phyloP scores from a whole-genome alignment of 179 eudicot species.

The Patellifolia procumbens region DNA sequence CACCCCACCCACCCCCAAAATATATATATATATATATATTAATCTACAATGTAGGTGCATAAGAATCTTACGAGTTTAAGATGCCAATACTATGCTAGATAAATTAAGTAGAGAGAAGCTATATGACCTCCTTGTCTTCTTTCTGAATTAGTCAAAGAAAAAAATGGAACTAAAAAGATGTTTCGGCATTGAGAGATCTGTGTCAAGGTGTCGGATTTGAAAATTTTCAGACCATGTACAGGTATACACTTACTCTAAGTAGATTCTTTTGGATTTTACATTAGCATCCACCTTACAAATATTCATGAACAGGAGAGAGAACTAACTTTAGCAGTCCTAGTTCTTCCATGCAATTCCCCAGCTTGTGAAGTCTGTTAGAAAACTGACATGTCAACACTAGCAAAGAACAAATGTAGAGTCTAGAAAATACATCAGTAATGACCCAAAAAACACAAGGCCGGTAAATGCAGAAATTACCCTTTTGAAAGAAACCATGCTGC shows the following conservation, averaged over 20 bases:
- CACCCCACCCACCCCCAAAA: not conserved
- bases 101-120: not conserved
- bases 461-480: conserved; percentile 52
- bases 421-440: conserved; percentile 1
- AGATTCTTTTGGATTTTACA: not conserved
- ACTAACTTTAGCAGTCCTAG: conserved; percentile 68
- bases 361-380: conserved; percentile 56
- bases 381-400: conserved; percentile 12
- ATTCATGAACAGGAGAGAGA: conserved; percentile 16
- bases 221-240: not conserved
- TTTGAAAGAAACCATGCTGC: conserved; percentile 81
- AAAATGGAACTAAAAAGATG: not conserved
- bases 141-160: not conserved
- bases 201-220: too few relatives aligned
- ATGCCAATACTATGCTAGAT: not conserved
- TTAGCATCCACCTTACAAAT: not conserved
- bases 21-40: not conserved
- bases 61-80: not conserved
- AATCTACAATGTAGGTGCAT: not conserved
- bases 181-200: not conserved
- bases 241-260: not conserved
- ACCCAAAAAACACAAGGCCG: conserved; percentile 8
- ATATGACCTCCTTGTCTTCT: not conserved
- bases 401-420: not conserved
- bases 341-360: conserved; percentile 65